Evolutionary conservation across 805 yeast species (phyloP).

Genomic region (Ogataea kodamae): DNA sequence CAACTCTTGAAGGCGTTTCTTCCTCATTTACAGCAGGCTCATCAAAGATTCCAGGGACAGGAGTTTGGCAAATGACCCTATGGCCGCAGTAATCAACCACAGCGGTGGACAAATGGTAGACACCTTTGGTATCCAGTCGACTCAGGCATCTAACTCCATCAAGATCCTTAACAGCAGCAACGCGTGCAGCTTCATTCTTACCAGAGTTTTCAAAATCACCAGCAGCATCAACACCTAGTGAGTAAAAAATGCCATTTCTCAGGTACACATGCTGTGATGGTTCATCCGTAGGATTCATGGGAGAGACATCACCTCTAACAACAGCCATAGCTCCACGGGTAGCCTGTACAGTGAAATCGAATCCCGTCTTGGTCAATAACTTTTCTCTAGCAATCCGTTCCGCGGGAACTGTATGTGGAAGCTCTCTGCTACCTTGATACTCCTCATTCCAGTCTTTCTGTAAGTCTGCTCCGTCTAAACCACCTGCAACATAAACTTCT

Average conservation of each 20-base stretch:
- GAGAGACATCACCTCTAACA: conserved; percentile 64
- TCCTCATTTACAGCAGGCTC: conserved; percentile 39
- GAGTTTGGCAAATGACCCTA: conserved; percentile 87
- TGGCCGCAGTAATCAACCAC: conserved; percentile 88
- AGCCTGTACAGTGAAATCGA: conserved; percentile 75
- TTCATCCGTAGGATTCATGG: conserved; percentile 79
- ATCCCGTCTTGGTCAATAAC: conserved; percentile 62
- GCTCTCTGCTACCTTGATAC: conserved; percentile 74
- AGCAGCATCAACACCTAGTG: conserved; percentile 66
- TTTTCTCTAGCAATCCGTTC: conserved; percentile 76
- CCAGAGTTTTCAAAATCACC: conserved; percentile 66
- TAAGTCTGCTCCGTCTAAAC: conserved; percentile 55
- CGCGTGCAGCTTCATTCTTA: conserved; percentile 83
- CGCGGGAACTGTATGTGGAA: conserved; percentile 49
- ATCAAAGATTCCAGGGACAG: conserved; percentile 86
- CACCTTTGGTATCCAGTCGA: conserved; percentile 56
- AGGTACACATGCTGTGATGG: conserved; percentile 62
- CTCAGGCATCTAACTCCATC: conserved; percentile 67
- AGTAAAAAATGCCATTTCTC: conserved; percentile 82
- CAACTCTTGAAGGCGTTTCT: conserved; percentile 18
- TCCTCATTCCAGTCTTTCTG: conserved; percentile 89
- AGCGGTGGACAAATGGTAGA: conserved; percentile 75
- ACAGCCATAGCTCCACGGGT: conserved; percentile 76
- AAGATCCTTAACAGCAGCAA: conserved; percentile 74
- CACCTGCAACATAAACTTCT: conserved; percentile 47